Base-by-base conservation (phyloP, 768 basidiomycete species). In the Suillus subalutaceus region DNA sequence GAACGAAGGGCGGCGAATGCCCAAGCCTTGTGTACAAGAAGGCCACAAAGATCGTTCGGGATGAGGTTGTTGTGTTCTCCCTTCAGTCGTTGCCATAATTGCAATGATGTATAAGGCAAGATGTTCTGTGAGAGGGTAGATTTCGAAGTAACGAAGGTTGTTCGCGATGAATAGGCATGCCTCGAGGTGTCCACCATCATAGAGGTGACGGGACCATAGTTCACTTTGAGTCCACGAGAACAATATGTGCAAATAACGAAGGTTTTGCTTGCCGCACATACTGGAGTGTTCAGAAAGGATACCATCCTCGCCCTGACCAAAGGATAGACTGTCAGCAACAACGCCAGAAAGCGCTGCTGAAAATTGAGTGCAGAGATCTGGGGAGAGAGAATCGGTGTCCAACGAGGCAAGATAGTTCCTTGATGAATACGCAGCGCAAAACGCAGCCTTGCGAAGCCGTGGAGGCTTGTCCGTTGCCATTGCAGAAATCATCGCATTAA, bases 171-270 rank as follows among this genome's bases (percentile, higher is more conserved):
- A 37, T 52, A 43, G 32, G 41, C 66, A 67, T 30, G 26, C 35
- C 6, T 37, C 37, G n/a, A 66, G 53, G 44, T 67, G 66, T 18
- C 64, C 64, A 35, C 37, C 46, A 26, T 60, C 61, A 59, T 40
- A 32, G 15, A 67, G 38, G 13, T 66, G 64, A 26, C 44, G 40
- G 26, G 37, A 44, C 66, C 66, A 67, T 10, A 41, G 65, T 8
- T 46, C 8, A 46, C 38, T 59, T 32, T 48, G 56, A 59, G 66
- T 50, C 37, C 65, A 60, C 23, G 57, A 44, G 30, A 65, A 43
- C 43, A 67, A 26, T 26, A 67, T 65, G 20, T 67, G 64, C 55
- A 67, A 32, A 56, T 67, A 65, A 38, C 58, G 41, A 48, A 65
- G 30, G 30, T 67, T 65, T 48, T 62, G 41, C 56, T 53, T 50